Base-by-base conservation (phyloP, 1,284 basidiomycete species). In the Sanghuangporus baumii region DNA sequence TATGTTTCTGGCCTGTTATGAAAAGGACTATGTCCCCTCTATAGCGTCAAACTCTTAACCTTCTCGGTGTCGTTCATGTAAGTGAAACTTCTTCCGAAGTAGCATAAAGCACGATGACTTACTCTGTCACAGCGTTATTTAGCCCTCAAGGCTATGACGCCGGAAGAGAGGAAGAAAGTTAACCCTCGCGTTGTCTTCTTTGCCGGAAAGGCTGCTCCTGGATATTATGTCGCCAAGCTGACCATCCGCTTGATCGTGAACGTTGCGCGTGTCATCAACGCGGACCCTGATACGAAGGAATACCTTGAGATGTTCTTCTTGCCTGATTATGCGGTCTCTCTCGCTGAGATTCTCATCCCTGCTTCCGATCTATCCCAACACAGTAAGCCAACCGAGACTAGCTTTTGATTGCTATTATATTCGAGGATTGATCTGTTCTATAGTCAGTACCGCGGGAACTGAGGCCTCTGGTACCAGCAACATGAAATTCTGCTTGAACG, bases 241-340 rank as follows among this genome's bases (percentile, higher is more conserved):
- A 93, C 92, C n/a, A 96, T 96, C 67, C 89, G 91, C 56, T 85
- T 96, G 59, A 94, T 96, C 72, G 89, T 94, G 69, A 94, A 94
- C 68, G 93, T 93, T 64, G 88, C 91, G 37, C 86, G 88, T 61
- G 78, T 93, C 66, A 83, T 96, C 76, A 95, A 96, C 75, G 81
- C 78, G 18, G 95, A 97, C 73, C 86, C 89, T 0, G 94, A 96
- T 61, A 91, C 93, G 18, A 90, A 89, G 69, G 81, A 93, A 66
- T 84, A 89, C 66, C 85, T 96, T 66, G 86, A 85, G 59, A 80
- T 96, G 64, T 90, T 88, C 76, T 95, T 95, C 86, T 81, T 91
- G 26, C 89, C 89, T 0, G 93, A 96, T 73, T 95, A 96, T 76
- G 89, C 88, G 6, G 89, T 96, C 52, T 94, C 93, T 14, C 78